phyloP scores from a whole-genome alignment of 179 eudicot species.

The Spinacia oleracea region DNA sequence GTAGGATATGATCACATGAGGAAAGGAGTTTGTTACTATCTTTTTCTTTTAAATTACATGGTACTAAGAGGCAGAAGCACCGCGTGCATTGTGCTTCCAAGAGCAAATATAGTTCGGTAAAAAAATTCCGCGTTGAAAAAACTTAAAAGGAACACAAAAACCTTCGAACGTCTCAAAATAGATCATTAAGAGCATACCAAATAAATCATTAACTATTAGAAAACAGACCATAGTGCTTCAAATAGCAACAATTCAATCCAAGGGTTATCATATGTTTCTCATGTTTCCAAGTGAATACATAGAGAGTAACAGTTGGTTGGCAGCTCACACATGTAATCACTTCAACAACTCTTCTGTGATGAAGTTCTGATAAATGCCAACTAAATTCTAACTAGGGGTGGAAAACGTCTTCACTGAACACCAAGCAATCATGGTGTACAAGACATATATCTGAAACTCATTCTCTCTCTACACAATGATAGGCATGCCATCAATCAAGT shows the following conservation, averaged over 20 bases:
- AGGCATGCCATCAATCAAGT: not conserved
- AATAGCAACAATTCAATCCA: not conserved
- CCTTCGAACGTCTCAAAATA: not conserved
- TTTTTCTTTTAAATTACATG: not conserved
- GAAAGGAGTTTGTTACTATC: not conserved
- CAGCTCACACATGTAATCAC: too few relatives aligned
- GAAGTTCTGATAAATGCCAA: not conserved
- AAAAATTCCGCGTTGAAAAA: too few relatives aligned
- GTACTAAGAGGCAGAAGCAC: not conserved
- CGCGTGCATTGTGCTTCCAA: too few relatives aligned
- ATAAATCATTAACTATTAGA: not conserved
- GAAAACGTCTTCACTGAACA: not conserved
- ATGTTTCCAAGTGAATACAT: not conserved
- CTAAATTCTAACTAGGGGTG: not conserved
- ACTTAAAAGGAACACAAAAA: too few relatives aligned
- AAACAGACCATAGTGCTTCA: not conserved
- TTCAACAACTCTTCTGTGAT: not conserved
- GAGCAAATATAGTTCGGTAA: too few relatives aligned
- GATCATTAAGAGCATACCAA: not conserved
- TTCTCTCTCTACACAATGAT: not conserved
- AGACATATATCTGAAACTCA: not conserved
- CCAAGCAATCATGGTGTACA: not conserved
- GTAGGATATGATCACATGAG: not conserved
- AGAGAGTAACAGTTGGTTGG: not conserved
- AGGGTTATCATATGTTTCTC: not conserved